These are phyloP conservation scores for Cystofilobasidium bisporidii DNA, from an alignment of 768 basidiomycete genomes.

Conservation along the genomic window DNA sequence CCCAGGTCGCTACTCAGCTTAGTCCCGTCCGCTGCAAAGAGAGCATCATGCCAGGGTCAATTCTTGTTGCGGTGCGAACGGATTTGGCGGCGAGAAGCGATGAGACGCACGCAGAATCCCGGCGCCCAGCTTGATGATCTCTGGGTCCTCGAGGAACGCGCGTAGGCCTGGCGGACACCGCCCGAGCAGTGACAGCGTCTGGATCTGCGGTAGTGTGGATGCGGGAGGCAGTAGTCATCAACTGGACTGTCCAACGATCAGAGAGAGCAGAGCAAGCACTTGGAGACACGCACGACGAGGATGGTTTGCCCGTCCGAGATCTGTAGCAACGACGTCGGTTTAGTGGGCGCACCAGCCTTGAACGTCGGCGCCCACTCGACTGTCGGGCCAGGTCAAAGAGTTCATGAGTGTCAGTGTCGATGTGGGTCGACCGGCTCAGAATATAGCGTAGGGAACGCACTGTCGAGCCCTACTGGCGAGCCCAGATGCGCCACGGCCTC, in stretches of 20 bases:
- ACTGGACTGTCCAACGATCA: too few species aligned
- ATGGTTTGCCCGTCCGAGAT: background rate
- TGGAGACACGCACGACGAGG: background rate
- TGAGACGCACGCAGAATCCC: background rate
- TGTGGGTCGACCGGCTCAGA: too few species aligned
- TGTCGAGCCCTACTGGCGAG: conserved; percentile 1
- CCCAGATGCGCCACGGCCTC: background rate
- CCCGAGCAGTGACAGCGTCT: background rate
- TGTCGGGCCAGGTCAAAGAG: too few species aligned
- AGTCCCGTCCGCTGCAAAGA: background rate
- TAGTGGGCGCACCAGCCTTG: background rate
- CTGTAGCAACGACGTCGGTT: conserved; percentile 1
- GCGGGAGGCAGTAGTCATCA: too few species aligned
- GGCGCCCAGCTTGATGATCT: background rate
- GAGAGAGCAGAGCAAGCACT: too few species aligned
- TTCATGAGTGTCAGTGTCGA: too few species aligned
- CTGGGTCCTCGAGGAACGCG: background rate
- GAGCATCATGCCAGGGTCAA: too few species aligned
- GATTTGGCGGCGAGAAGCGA: too few species aligned
- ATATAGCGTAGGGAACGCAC: background rate
- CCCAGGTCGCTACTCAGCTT: background rate
- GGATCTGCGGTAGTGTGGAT: too few species aligned
- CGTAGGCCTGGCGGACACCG: background rate
- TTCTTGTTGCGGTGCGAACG: too few species aligned
- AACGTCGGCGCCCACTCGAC: conserved; percentile 2